Base-by-base conservation (phyloP, 2,329 filamentous ascomycete genomes). In the Diaporthe sp. region DNA sequence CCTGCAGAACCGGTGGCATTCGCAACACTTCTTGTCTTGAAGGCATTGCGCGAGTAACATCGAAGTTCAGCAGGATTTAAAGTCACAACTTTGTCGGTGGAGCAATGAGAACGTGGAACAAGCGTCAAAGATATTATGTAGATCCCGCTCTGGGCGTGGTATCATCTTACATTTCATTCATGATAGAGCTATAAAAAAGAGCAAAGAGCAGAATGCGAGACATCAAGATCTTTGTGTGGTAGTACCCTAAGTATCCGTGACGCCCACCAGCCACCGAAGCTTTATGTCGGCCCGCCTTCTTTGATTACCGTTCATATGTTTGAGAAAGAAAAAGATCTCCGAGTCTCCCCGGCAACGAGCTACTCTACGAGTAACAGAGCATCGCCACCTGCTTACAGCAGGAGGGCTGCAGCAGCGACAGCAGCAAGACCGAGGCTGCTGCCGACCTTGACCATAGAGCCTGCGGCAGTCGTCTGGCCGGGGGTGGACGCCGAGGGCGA, bases 371-470 rank as follows among this genome's bases (percentile, higher is more conserved):
- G 38, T 33, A 28, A 2, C 13, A 40, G 42, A 22, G 19, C 33
- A 40, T 28, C n/a, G 30, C 64, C 33, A 35, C 76, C 83, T 74
- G 52, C 42, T 78, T 81, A 84, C 67, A 90, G 81, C 78, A 89
- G 77, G 74, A 89, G 81, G 74, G 84, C 83, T 45, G 83, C 84
- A 67, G 79, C 82, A 17, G 78, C 87, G 45, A 87, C 84, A 66
- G 87, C 85, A 67, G 87, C 76, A 61, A 90, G 82, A 55, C 82
- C 82, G 75, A 86, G 77, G 22, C 84, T 82, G 79, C 82, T 82
- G 35, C 87, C 84, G 10, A 84, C 83, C 66, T 83, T 78, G 76
- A 88, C 77, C 72, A 80, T 80, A 40, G 81, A 78, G 52, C 82
- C 80, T 71, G 74, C 80, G 64, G 79, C 77, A 66, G 78, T 78